Evolutionary conservation across 352 stramenopile species (phyloP), one percentile per base, ranked within the genome.

Genomic region (Plasmopara muralis): DNA sequence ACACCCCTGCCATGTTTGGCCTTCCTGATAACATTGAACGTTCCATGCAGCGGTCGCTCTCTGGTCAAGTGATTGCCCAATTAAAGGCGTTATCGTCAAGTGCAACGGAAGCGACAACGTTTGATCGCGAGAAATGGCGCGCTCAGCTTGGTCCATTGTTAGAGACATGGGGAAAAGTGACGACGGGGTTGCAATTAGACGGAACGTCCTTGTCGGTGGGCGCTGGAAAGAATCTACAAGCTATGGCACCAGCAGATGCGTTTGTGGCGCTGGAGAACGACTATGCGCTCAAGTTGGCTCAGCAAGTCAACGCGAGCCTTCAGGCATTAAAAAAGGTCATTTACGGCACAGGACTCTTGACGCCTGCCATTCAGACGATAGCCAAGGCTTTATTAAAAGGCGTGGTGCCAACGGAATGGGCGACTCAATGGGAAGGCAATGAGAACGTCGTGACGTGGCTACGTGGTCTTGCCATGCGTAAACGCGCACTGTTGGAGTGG

Each of bases 11-110:
- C 0, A 68, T 97, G 8, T 98, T 98, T 47, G 83, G 87, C 0
- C 63, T 98, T 5, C 90, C 93, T 0, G 82, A 97, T 52, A 98
- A 98, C 65, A 97, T 98, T 40, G 93, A 98, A 61, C 72, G 89
- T 1, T 96, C 77, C 3, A 88, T 97, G 55, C 92, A 98, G 60
- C 85, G 93, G n/a, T 83, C 86, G 16, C 65, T 81, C 7, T 97
- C 87, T 15, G 57, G 69, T 1, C 60, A 81, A 10, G 82, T 97
- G n/a, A 87, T 97, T 20, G 64, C 72, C 10, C 81, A 96, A 47
- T 72, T 98, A 25, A 83, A 94, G 42, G 73, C 77, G 52, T 74
- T 98, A 8, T 84, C 75, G 9, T 70, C 81, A 20, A 88, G 66
- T 49, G 72, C 83, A 46, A 64, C 77, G 9, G 66, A 62, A 2